Conservation (phyloP, 1,284 basidiomycete species). For the Trichosporon sp. region DNA sequence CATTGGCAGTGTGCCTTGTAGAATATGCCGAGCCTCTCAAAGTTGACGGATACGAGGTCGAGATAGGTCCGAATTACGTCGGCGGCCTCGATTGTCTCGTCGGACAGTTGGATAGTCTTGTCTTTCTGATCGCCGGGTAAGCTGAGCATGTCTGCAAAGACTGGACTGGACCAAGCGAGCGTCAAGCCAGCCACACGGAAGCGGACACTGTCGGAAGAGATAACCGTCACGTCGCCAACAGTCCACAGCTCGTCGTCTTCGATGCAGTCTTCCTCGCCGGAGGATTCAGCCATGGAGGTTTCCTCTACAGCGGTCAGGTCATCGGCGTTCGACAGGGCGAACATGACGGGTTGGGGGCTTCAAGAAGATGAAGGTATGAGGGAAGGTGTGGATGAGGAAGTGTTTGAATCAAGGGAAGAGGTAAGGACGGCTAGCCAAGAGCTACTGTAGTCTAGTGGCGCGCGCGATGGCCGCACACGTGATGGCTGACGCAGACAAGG, state of each 20-base stretch:
- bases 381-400: too few relatives aligned
- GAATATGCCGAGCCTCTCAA: background rate
- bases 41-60: background rate
- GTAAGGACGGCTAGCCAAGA: too few relatives aligned
- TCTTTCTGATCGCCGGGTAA: background rate
- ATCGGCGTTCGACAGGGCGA: too few relatives aligned
- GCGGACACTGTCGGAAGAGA: slow-evolving; percentile 8
- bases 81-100: background rate
- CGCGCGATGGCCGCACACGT: too few relatives aligned
- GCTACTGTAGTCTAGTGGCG: too few relatives aligned
- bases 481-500: too few relatives aligned
- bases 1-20: background rate
- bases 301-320: too few relatives aligned
- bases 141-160: background rate
- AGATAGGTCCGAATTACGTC: background rate
- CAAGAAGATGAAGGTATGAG: too few relatives aligned
- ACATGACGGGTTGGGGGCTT: too few relatives aligned
- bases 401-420: too few relatives aligned
- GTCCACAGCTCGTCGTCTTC: background rate
- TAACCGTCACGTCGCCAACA: slow-evolving; percentile 3
- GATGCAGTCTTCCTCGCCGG: background rate
- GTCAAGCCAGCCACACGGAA: slow-evolving; percentile 5
- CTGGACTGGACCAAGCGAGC: background rate
- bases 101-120: background rate
- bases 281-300: too few relatives aligned